Conservation (phyloP, 805 yeast species). For the Yamadazyma akitaensis region DNA sequence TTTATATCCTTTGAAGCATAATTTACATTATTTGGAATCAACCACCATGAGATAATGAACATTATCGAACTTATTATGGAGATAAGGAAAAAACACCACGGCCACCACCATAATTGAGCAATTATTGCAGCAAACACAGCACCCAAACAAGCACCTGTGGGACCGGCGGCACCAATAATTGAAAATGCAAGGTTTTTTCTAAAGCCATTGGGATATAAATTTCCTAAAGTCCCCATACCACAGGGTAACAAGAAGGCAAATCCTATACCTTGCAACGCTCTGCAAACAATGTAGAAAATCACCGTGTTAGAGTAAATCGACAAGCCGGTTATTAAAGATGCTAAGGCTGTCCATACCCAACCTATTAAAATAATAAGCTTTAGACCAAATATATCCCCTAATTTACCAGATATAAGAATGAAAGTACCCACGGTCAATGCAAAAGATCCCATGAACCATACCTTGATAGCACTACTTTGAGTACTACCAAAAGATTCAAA, state of each 20-base stretch:
- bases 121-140: slow-evolving; percentile 49
- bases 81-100: slow-evolving; percentile 55
- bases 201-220: slow-evolving; percentile 37
- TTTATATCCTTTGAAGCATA: slow-evolving; percentile 9
- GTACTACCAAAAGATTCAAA: slow-evolving; percentile 20
- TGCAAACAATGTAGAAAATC: slow-evolving; percentile 48
- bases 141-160: slow-evolving; percentile 59
- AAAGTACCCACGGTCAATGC: slow-evolving; percentile 72
- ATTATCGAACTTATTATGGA: slow-evolving; percentile 36
- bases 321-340: slow-evolving; percentile 62
- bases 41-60: background rate
- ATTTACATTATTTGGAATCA: slow-evolving; percentile 9
- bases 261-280: slow-evolving; percentile 67
- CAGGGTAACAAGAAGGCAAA: slow-evolving; percentile 58
- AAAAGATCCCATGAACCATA: slow-evolving; percentile 72
- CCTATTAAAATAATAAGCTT: slow-evolving; percentile 54
- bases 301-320: slow-evolving; percentile 48
- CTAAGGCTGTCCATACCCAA: slow-evolving; percentile 50
- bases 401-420: slow-evolving; percentile 61
- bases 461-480: slow-evolving; percentile 22
- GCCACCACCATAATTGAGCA: slow-evolving; percentile 51
- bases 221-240: slow-evolving; percentile 54
- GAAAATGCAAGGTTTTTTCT: slow-evolving; percentile 56
- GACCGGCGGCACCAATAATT: slow-evolving; percentile 58
- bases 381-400: slow-evolving; percentile 72